phyloP scores from a whole-genome alignment of 176 grass and related monocot genomes.

The Hordeum marinum region DNA sequence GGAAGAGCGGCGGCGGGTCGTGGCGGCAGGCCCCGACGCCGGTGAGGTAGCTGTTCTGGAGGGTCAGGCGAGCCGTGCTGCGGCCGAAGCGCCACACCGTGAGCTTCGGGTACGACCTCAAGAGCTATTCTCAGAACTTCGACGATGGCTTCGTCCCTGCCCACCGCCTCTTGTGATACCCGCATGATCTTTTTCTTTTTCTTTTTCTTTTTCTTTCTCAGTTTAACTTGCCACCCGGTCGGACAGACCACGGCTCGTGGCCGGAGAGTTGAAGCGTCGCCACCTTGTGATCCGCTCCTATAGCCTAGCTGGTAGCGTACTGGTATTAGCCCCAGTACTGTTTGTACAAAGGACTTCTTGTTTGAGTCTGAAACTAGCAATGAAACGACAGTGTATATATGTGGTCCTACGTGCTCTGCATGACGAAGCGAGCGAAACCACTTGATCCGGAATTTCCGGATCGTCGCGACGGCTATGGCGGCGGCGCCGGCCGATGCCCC shows the following conservation, averaged over 20 bases:
- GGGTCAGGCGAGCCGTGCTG: background rate
- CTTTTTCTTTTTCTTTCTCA: no score
- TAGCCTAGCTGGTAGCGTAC: no score
- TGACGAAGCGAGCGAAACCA: no score
- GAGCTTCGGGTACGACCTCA: slow-evolving; percentile 16
- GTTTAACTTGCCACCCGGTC: background rate
- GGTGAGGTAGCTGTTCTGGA: slow-evolving; percentile 28
- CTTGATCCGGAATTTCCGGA: no score
- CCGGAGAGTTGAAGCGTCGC: background rate
- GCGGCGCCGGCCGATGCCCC: no score
- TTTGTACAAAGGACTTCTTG: background rate
- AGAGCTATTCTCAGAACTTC: slow-evolving; percentile 44
- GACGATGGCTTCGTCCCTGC: slow-evolving; percentile 13
- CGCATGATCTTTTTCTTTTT: background rate
- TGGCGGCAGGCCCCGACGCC: background rate
- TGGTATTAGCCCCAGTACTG: no score
- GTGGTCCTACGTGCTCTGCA: no score
- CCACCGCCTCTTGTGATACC: background rate
- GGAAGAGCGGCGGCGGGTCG: background rate
- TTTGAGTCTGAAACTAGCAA: no score
- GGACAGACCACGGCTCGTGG: background rate
- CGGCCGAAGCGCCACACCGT: background rate
- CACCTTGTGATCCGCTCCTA: background rate
- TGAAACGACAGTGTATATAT: no score
- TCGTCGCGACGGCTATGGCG: no score